A percentile compares a stretch with the other conserved stretches of the same genome.
Conservation (phyloP, 1,284 basidiomycete genomes). For the Trametes sp. region DNA sequence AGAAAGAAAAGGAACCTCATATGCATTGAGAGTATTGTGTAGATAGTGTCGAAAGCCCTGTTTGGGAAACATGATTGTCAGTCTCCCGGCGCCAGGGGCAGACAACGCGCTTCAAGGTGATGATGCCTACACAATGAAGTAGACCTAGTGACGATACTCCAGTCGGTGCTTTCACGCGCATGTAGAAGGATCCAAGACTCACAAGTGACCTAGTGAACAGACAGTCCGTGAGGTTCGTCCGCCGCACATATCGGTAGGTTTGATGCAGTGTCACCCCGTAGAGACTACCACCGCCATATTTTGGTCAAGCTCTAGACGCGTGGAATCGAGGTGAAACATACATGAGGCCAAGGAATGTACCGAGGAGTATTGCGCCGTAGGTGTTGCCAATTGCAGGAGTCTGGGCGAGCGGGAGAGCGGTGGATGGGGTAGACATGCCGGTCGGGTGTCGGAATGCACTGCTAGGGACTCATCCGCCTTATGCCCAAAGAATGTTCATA, state of each 20-base stretch:
- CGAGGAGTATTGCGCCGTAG: conserved; percentile 20
- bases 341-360: conserved; percentile 18
- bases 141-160: not conserved
- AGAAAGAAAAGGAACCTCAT: not conserved
- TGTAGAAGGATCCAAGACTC: not conserved
- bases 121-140: not conserved
- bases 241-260: conserved; percentile 8
- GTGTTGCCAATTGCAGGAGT: conserved; percentile 5
- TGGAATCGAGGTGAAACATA: not conserved
- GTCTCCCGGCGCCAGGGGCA: not conserved
- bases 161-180: not conserved
- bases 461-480: too few species aligned
- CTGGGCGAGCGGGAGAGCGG: not conserved
- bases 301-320: not conserved
- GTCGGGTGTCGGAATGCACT: too few species aligned
- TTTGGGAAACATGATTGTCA: not conserved
- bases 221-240: conserved; percentile 5
- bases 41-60: not conserved
- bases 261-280: conserved; percentile 20
- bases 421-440: not conserved
- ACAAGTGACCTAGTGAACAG: conserved; percentile 3
- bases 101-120: not conserved
- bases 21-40: not conserved
- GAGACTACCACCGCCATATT: not conserved
- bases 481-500: too few species aligned